Conservation (phyloP, 805 yeast genomes). For the Wickerhamiella azyma region DNA sequence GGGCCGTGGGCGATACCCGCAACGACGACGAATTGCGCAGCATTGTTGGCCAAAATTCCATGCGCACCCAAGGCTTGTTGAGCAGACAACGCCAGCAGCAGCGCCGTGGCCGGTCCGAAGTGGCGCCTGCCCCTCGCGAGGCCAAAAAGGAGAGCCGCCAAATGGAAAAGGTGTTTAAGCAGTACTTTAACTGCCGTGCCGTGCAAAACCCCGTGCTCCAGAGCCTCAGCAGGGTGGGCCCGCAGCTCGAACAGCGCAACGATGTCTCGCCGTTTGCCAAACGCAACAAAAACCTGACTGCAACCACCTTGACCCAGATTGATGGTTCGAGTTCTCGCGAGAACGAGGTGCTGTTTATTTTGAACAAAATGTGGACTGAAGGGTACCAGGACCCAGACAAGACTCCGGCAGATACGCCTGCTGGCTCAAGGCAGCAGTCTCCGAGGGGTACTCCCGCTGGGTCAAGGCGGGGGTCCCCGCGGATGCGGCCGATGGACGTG, state of each 20-base stretch:
- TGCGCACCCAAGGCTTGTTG: conserved; percentile 1
- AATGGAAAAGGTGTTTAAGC: conserved; percentile 4
- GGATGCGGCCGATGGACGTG: not conserved
- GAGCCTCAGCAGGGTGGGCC: not conserved
- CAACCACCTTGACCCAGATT: conserved; percentile 2
- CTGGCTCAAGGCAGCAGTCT: not conserved
- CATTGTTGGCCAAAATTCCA: conserved; percentile 11
- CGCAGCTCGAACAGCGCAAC: not conserved
- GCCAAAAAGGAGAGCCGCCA: conserved; percentile 3
- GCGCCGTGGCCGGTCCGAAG: conserved; percentile 5
- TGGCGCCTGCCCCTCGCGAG: not conserved
- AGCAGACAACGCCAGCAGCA: conserved; percentile 8
- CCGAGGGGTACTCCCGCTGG: not conserved
- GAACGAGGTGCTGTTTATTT: conserved; percentile 9
- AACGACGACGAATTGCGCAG: conserved; percentile 7
- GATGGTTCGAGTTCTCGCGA: not conserved
- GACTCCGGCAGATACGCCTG: not conserved
- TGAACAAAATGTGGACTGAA: conserved; percentile 17
- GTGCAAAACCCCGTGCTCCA: conserved; percentile 8
- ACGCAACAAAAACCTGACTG: not conserved
- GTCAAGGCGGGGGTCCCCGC: not conserved
- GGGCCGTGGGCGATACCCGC: conserved; percentile 14
- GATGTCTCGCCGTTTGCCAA: conserved; percentile 1
- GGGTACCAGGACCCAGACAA: conserved; percentile 17
- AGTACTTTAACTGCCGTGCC: conserved; percentile 7